Conservation (phyloP, 1,139 yeast species). For the Pichia kudriavzevii region DNA sequence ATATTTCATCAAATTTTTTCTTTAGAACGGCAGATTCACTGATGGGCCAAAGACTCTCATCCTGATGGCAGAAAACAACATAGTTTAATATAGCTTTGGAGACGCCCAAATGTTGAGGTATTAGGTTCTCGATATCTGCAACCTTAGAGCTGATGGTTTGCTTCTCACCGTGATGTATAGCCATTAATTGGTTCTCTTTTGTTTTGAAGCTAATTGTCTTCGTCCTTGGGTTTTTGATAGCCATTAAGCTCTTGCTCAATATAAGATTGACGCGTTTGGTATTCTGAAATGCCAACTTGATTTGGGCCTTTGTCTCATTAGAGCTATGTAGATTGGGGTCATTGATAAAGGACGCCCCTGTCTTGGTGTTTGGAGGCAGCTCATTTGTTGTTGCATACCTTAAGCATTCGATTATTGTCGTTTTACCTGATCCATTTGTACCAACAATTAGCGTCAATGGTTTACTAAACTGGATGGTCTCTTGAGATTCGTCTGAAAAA, state of each 20-base stretch:
- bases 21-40: constrained; percentile 85
- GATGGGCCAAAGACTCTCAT: constrained; percentile 94
- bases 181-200: constrained; percentile 77
- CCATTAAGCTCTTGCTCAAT: constrained; percentile 76
- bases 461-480: constrained; percentile 80
- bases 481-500: constrained; percentile 74
- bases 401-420: constrained; percentile 91
- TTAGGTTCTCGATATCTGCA: constrained; percentile 74
- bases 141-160: constrained; percentile 75
- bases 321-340: constrained; percentile 83
- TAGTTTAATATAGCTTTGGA: constrained; percentile 82
- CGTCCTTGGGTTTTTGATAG: constrained; percentile 48
- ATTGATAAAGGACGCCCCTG: constrained; percentile 85
- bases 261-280: constrained; percentile 75
- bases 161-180: constrained; percentile 54
- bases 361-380: constrained; percentile 90
- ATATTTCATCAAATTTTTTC: constrained; percentile 91
- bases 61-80: constrained; percentile 96
- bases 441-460: constrained; percentile 95
- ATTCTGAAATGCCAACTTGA: constrained; percentile 76
- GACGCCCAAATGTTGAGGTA: constrained; percentile 81
- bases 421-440: constrained; percentile 96
- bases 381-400: constrained; percentile 94
- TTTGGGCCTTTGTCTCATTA: constrained; percentile 78
- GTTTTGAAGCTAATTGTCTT: constrained; percentile 71